Conservation (phyloP, 768 basidiomycete species). For the Pisolithus marmoratus region DNA sequence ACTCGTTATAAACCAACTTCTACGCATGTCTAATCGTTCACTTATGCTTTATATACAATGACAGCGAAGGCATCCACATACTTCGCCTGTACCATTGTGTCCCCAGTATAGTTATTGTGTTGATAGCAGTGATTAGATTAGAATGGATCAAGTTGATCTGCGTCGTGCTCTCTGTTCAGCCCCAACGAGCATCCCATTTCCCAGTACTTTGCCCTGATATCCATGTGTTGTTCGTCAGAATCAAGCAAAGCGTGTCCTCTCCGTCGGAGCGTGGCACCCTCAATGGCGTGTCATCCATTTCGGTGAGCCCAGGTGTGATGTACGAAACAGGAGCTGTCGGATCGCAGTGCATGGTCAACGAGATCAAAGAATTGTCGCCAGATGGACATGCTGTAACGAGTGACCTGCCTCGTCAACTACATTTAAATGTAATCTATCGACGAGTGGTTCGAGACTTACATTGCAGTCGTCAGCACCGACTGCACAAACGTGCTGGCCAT, state of each 20-base stretch:
- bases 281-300: slow-evolving; percentile 25
- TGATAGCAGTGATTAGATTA: slow-evolving; percentile 28
- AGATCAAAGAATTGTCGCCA: slow-evolving; percentile 11
- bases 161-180: slow-evolving; percentile 36
- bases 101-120: slow-evolving; percentile 27
- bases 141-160: slow-evolving; percentile 27
- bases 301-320: slow-evolving; percentile 29
- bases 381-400: neutral
- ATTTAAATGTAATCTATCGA: slow-evolving; percentile 4
- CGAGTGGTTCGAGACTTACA: slow-evolving; percentile 19
- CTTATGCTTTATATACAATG: slow-evolving; percentile 32
- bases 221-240: slow-evolving; percentile 37
- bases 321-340: slow-evolving; percentile 45
- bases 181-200: slow-evolving; percentile 38
- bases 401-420: neutral
- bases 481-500: slow-evolving; percentile 49
- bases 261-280: slow-evolving; percentile 43
- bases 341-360: slow-evolving; percentile 34
- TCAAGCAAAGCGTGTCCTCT: slow-evolving; percentile 48
- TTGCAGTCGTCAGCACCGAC: slow-evolving; percentile 39
- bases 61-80: slow-evolving; percentile 17
- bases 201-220: slow-evolving; percentile 40
- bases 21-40: slow-evolving; percentile 30
- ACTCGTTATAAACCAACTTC: slow-evolving; percentile 10
- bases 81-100: slow-evolving; percentile 31